Evolutionary conservation across 2,329 filamentous ascomycete genomes (phyloP).

Genomic region (Plectosphaerella sp.): DNA sequence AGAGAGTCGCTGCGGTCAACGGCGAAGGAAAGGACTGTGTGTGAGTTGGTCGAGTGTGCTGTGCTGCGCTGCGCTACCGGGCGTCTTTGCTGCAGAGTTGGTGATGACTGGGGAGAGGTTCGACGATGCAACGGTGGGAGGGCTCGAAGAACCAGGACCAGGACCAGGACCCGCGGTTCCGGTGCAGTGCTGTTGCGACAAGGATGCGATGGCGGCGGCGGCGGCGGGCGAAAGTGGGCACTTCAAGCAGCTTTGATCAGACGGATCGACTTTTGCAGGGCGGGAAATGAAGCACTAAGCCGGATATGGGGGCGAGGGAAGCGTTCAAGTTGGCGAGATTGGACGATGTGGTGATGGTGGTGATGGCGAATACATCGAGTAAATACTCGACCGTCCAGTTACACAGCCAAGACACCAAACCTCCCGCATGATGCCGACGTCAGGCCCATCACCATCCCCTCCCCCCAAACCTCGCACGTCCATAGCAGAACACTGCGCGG

Average conservation of each 20-base stretch:
- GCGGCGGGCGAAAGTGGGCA: background rate
- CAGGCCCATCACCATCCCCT: background rate
- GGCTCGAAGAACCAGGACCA: background rate
- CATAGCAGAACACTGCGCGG: background rate
- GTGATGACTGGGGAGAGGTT: background rate
- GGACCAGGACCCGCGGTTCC: no score
- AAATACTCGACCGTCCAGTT: background rate
- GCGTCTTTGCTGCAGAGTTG: background rate
- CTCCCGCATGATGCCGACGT: background rate
- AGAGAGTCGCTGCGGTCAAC: background rate
- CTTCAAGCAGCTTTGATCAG: background rate
- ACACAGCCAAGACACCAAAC: background rate
- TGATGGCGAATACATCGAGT: background rate
- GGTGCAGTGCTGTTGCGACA: background rate
- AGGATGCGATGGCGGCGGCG: background rate
- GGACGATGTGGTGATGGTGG: background rate
- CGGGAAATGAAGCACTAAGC: background rate
- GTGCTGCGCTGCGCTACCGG: background rate
- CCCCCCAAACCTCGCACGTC: background rate
- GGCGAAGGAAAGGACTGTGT: background rate
- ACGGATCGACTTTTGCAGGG: background rate
- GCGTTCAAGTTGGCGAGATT: background rate
- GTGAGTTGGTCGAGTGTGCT: background rate
- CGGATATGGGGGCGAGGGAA: background rate
- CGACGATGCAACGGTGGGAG: background rate